phyloP scores from a whole-genome alignment of 345 rosid genomes.

The Hibiscus syriacus region DNA sequence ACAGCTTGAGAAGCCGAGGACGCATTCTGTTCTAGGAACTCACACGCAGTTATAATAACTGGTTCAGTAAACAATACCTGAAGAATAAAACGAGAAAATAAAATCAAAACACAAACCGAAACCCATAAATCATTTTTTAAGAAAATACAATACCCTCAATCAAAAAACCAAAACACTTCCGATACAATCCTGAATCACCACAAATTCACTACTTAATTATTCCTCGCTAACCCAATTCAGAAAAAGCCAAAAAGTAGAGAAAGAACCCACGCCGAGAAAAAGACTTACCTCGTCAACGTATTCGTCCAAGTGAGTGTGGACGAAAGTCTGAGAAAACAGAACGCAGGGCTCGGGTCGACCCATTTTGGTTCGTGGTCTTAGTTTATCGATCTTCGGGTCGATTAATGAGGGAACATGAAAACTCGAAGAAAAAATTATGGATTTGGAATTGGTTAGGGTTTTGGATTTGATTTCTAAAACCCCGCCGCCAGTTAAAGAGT shows the following conservation, averaged over 20 bases:
- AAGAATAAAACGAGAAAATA: constrained; percentile 4
- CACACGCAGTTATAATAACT: constrained; percentile 84
- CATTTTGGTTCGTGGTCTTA: constrained; percentile 25
- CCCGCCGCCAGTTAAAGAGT: constrained; percentile 1
- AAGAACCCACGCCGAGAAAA: background rate
- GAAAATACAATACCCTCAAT: background rate
- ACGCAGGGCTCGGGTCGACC: constrained; percentile 94
- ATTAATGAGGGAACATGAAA: constrained; percentile 5
- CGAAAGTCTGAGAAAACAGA: constrained; percentile 86
- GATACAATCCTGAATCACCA: background rate
- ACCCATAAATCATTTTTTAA: background rate
- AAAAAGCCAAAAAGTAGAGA: background rate
- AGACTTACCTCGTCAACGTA: constrained; percentile 85
- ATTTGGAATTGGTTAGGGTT: constrained; percentile 2
- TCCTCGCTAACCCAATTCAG: background rate
- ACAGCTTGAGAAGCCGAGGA: constrained; percentile 75
- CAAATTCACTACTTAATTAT: background rate
- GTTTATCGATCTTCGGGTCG: constrained; percentile 7
- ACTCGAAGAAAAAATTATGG: background rate
- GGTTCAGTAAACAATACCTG: constrained; percentile 96
- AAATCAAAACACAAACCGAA: background rate
- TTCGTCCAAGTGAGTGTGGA: constrained; percentile 90
- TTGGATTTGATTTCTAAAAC: background rate
- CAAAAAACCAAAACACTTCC: background rate
- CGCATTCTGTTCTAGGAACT: constrained; percentile 86